Base-by-base conservation (phyloP, 164 flowering plant genomes). In the Umbilicus rupestris region DNA sequence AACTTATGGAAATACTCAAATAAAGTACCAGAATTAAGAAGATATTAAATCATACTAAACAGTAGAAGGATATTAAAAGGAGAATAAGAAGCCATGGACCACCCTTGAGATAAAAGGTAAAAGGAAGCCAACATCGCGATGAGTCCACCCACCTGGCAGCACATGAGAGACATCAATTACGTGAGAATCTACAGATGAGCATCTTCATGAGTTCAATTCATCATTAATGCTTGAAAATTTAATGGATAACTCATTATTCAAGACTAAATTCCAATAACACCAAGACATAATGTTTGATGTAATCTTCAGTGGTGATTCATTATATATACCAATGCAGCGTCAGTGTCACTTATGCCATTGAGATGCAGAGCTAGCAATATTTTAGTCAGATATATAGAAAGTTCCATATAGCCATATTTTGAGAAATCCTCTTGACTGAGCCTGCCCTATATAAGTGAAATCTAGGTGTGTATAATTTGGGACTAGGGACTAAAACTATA, bases 51-150 rank as follows among this genome's bases (percentile, higher is more conserved):
- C 45, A 63, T 63, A 31, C 15, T 62, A 63, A 63, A 35, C 65
- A 63, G n/a, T 12, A 16, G 49, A 76, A 90, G 98, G 99, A 94
- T 94, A 94, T 91, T 75, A 66, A 94, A 77, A 66, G 99, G 99
- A 70, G 92, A 85, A 67, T 73, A 65, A 62, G 92, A 69, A 30
- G 92, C 82, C 73, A 67, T 83, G 41, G 97, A 88, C 99, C 97
- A 94, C 68, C 97, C 99, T 76, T 84, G 85, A 67, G 97, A 85
- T 65, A 94, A 73, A 60, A 91, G 78, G 81, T 89, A 94, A 75
- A 89, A 87, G 62, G 97, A 81, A 63, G 82, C 85, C 72, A 83
- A 44, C 97, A 94, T 94, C 50, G 99, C 97, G 71, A 87, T 62
- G 58, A 94, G 87, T 35, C 99, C 99, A 69, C 92, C 93, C 16